Conservation (phyloP, 148 eudicot genomes). For the Hydrangea macrophylla region DNA sequence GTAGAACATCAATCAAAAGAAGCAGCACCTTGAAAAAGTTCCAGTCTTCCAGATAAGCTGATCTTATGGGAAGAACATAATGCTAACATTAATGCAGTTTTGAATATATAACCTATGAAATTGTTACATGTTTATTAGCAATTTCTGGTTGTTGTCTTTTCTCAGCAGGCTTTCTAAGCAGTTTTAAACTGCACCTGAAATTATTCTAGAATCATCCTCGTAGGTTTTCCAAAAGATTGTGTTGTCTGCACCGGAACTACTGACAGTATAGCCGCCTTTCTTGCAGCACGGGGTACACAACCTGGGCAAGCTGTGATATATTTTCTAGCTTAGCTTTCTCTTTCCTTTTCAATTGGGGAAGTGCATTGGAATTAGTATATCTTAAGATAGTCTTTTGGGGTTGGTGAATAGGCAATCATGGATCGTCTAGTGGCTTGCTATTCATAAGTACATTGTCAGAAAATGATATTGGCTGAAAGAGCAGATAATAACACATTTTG, state of each 20-base stretch:
- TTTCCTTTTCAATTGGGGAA: too few species aligned
- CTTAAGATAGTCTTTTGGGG: too few species aligned
- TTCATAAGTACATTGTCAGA: too few species aligned
- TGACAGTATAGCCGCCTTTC: slow-evolving; percentile 99
- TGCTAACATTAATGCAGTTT: background rate
- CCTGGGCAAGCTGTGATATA: slow-evolving; percentile 88
- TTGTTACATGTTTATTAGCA: background rate
- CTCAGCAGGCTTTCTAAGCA: background rate
- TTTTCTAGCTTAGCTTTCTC: background rate
- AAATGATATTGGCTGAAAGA: too few species aligned
- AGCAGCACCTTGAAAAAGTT: background rate
- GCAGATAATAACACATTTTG: too few species aligned
- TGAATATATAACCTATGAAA: background rate
- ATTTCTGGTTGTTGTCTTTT: background rate
- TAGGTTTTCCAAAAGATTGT: slow-evolving; percentile 83
- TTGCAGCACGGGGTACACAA: slow-evolving; percentile 85
- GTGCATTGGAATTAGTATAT: too few species aligned
- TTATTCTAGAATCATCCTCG: slow-evolving; percentile 14
- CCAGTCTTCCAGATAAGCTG: background rate
- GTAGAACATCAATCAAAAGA: background rate
- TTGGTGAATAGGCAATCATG: background rate
- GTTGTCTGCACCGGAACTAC: slow-evolving; percentile 91
- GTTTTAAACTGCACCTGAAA: slow-evolving; percentile 14
- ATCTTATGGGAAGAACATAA: background rate
- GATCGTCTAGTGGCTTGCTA: background rate